A percentile compares a stretch with the other conserved stretches of the same genome.
These are phyloP conservation scores for Dioscorea cayenensis DNA, from an alignment of 116 monocot genomes.

Conservation along the genomic window DNA sequence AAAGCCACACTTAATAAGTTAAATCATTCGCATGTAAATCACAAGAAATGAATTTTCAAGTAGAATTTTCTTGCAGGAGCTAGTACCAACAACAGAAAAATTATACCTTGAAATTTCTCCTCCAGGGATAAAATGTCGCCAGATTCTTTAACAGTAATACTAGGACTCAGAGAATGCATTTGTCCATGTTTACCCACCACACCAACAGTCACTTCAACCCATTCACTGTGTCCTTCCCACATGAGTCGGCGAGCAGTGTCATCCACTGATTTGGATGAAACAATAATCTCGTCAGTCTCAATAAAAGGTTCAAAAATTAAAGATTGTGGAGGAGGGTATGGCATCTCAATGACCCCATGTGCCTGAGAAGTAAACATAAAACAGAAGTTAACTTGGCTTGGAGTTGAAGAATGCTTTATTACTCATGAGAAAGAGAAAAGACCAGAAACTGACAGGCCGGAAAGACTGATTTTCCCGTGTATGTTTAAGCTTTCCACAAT, in stretches of 20 bases:
- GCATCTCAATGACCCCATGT: conserved; percentile 97
- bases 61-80: not conserved
- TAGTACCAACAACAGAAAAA: not conserved
- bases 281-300: conserved; percentile 76
- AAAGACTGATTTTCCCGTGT: not conserved
- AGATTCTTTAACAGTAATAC: conserved; percentile 90
- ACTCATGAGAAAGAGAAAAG: not conserved
- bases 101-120: conserved; percentile 93
- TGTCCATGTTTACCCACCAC: conserved; percentile 59
- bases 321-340: conserved; percentile 49
- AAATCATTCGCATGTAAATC: too few species aligned
- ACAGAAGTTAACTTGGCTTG: not conserved
- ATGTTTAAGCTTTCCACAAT: not conserved
- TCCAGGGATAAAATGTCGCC: conserved; percentile 91
- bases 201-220: conserved; percentile 94
- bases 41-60: too few species aligned
- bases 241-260: conserved; percentile 28
- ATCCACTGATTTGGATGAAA: conserved; percentile 46
- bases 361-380: conserved; percentile 27
- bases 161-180: conserved; percentile 79
- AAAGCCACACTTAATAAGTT: not conserved
- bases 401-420: not conserved
- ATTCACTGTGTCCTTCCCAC: conserved; percentile 66
- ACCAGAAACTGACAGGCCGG: not conserved
- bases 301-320: conserved; percentile 87